phyloP scores from a whole-genome alignment of 108 stramenopile species.

The Thalassiosira profunda region DNA sequence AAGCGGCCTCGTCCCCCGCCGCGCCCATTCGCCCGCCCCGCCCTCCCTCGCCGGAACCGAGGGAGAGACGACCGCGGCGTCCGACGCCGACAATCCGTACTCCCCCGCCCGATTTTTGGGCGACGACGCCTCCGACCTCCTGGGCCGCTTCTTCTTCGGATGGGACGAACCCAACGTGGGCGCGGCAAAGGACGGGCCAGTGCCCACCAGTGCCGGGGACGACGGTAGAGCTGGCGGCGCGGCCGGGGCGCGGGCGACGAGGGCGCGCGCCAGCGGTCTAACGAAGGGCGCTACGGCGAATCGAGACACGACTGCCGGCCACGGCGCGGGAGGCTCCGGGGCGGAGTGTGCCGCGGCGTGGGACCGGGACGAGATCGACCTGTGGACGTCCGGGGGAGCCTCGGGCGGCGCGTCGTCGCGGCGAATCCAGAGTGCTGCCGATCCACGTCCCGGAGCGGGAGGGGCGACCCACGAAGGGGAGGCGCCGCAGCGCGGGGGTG shows the following conservation, averaged over 20 bases:
- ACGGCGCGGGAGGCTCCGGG: background rate
- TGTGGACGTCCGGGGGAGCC: constrained; percentile 45
- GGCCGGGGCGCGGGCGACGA: background rate
- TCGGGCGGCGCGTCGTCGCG: too few relatives aligned
- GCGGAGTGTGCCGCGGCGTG: constrained; percentile 18
- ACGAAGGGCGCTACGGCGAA: too few relatives aligned
- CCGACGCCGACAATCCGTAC: background rate
- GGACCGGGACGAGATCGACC: constrained; percentile 58
- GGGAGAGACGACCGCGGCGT: too few relatives aligned
- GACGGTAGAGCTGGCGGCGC: background rate
- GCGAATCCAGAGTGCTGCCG: too few relatives aligned
- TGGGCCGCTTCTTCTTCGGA: constrained; percentile 46
- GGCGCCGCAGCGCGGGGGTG: too few relatives aligned
- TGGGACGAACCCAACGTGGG: background rate
- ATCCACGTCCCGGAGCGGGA: too few relatives aligned
- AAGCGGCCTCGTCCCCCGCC: too few relatives aligned
- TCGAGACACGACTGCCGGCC: background rate
- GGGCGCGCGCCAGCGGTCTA: too few relatives aligned
- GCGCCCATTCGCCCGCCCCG: too few relatives aligned
- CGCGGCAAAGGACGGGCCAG: background rate
- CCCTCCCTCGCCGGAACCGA: too few relatives aligned
- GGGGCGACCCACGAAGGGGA: too few relatives aligned
- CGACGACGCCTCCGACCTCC: constrained; percentile 43
- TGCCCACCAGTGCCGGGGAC: background rate
- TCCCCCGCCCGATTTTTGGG: constrained; percentile 25